Conservation (phyloP, 1,139 yeast species). For the Pichia sp. region DNA sequence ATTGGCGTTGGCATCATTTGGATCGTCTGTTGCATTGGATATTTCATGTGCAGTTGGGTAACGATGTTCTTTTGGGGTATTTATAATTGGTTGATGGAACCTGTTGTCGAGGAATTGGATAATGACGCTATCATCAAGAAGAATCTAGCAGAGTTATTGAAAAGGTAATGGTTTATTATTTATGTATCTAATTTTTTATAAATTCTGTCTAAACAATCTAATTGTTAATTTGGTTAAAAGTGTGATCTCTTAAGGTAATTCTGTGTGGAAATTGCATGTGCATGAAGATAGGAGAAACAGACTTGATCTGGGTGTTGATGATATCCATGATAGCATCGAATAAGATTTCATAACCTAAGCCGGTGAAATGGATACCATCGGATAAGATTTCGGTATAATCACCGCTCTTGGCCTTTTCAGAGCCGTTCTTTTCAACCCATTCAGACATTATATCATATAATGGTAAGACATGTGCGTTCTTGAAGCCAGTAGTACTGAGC, state of each 20-base stretch:
- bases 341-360: constrained; percentile 55
- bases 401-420: constrained; percentile 4
- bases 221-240: not conserved
- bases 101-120: not conserved
- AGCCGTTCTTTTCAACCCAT: constrained; percentile 10
- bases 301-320: constrained; percentile 47
- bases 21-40: constrained; percentile 11
- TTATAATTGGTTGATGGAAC: not conserved
- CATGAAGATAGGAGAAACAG: constrained; percentile 23
- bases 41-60: constrained; percentile 13
- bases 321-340: constrained; percentile 41
- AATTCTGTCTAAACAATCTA: too few species aligned
- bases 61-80: constrained; percentile 6
- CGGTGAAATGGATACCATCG: constrained; percentile 66
- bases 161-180: not conserved
- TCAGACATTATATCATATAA: constrained; percentile 45
- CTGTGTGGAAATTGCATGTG: constrained; percentile 15
- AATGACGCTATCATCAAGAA: not conserved
- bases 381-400: constrained; percentile 24
- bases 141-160: constrained; percentile 3
- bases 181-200: too few species aligned
- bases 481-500: constrained; percentile 39
- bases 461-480: constrained; percentile 36
- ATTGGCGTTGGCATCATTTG: constrained; percentile 18
- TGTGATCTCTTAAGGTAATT: constrained; percentile 4